Evolutionary conservation across 768 basidiomycete genomes (phyloP).

Genomic region (Mycena kentingensis): DNA sequence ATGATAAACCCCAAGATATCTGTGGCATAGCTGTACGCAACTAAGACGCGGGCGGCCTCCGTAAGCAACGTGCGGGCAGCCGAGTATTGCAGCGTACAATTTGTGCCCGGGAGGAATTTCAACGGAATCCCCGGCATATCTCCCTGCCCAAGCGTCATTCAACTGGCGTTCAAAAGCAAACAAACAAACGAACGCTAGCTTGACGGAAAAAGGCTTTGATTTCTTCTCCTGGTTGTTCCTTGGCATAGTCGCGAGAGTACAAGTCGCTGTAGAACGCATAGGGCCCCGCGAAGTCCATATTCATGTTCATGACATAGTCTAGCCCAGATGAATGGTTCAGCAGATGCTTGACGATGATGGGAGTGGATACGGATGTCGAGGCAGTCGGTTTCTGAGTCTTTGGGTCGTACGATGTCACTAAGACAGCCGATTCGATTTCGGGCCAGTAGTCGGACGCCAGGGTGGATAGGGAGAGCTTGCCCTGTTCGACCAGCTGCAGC

Average conservation of each 20-base stretch:
- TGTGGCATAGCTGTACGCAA: conserved; percentile 26
- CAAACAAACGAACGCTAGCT: background rate
- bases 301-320: conserved; percentile 12
- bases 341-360: conserved; percentile 25
- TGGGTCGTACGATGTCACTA: conserved; percentile 6
- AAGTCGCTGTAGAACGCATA: background rate
- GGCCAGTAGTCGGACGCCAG: conserved; percentile 31
- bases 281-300: background rate
- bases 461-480: conserved; percentile 33
- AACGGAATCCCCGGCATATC: conserved; percentile 26
- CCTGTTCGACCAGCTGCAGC: conserved; percentile 38
- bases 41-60: conserved; percentile 10
- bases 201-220: conserved; percentile 15
- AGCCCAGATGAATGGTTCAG: conserved; percentile 32
- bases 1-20: conserved; percentile 32
- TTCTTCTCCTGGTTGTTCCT: conserved; percentile 20
- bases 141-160: too few species aligned
- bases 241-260: conserved; percentile 14
- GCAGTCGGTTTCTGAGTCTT: background rate
- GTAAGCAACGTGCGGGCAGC: background rate
- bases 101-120: conserved; percentile 32
- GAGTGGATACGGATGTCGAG: conserved; percentile 12
- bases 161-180: too few species aligned
- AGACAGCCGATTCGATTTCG: conserved; percentile 31
- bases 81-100: conserved; percentile 24